phyloP scores from a whole-genome alignment of 2,329 filamentous ascomycete species.

The Fusarium sp. region DNA sequence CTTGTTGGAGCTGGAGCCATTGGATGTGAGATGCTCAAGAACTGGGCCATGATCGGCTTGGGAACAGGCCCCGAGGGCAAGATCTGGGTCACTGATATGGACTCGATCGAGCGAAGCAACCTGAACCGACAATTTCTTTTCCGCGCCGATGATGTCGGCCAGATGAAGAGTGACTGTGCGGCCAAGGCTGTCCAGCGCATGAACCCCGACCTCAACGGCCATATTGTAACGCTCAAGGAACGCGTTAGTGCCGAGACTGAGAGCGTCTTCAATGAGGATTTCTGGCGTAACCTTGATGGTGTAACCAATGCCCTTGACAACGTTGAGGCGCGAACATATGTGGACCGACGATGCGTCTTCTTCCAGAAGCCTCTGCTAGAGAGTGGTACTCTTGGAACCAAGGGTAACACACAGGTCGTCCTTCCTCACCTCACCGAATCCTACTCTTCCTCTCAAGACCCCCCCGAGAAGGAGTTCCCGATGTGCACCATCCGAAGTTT shows the following conservation, averaged over 20 bases:
- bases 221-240: conserved; percentile 89
- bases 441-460: conserved; percentile 95
- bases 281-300: conserved; percentile 89
- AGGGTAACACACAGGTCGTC: conserved; percentile 98
- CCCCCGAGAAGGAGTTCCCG: conserved; percentile 97
- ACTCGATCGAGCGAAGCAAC: conserved; percentile 99
- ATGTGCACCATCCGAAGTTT: conserved; percentile 99
- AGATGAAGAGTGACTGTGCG: conserved; percentile 96
- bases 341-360: conserved; percentile 96
- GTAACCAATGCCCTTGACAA: conserved; percentile 99
- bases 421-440: conserved; percentile 94
- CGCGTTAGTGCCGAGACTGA: conserved; percentile 94
- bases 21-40: conserved; percentile 99
- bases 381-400: conserved; percentile 97
- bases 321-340: conserved; percentile 95
- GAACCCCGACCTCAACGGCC: conserved; percentile 92
- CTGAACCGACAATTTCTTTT: conserved; percentile 98
- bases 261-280: conserved; percentile 92
- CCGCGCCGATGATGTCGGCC: conserved; percentile 91
- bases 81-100: conserved; percentile 96
- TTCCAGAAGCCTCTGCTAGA: conserved; percentile 98
- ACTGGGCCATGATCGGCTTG: conserved; percentile 99
- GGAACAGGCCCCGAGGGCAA: conserved; percentile 89
- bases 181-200: conserved; percentile 91
- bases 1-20: conserved; percentile 97